Evolutionary conservation across 2,329 filamentous ascomycete species (phyloP), one percentile per base, ranked within the genome.

Genomic region (Ustilaginoidea virens): DNA sequence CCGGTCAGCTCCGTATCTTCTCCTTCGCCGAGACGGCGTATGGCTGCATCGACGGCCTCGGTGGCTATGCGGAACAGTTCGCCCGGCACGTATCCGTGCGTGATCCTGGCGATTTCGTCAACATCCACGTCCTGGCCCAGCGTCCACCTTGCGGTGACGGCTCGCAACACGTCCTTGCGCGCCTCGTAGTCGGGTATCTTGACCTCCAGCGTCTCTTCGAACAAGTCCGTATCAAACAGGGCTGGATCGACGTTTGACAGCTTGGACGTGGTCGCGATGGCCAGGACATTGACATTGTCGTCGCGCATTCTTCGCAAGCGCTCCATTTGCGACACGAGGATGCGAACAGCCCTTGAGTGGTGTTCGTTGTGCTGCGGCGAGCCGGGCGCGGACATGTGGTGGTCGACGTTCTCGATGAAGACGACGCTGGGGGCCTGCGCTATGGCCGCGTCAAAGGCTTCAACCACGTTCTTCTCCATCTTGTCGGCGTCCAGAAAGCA

Each of bases 21-120:
- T 29, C 41, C 42, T 25, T 40, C 41, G 33, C 46, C 43, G 30
- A 27, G 13, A 4, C 48, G 44, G 35, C 58, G 36, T 38, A 55
- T 38, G 5, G 55, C 44, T 11, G 44, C 42, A 25, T 60, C 46
- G 14, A 55, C 49, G 3, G 65, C 67, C 1, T 52, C 40, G 2
- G 54, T 56, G 26, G 69, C 56, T n/a, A 75, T 55, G 34, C 61
- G 77, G 36, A 80, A 73, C 4, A 98, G 58, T 58, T 98, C 90
- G 5, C 82, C 81, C 8, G 86, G 87, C 1, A 98, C 87, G 40
- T 90, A 98, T 2, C 90, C 90, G 5, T 90, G 82, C 0, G 87
- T 96, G 41, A 76, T 64, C 43, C 81, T 86, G 5, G 87, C 85
- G 4, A 98, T 60, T 11, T 66, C 58, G 16, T 58, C 56, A 40